Evolutionary conservation across 257 asterid genomes (phyloP).

Genomic region (Nicotiana paniculata): DNA sequence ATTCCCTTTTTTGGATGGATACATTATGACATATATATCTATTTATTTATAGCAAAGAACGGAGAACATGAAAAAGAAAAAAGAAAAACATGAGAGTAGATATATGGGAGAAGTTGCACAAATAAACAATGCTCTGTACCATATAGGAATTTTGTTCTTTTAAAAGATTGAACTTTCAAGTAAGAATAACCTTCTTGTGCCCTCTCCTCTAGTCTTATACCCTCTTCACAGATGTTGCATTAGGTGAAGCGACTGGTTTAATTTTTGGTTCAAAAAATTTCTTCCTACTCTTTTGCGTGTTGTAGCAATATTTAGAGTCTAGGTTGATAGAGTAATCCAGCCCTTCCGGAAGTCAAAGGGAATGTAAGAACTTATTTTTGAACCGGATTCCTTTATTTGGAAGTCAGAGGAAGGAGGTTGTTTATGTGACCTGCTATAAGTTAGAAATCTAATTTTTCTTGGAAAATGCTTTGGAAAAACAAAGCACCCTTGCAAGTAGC

Average conservation of each 20-base stretch:
- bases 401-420: no score
- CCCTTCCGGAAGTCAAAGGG: no score
- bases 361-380: no score
- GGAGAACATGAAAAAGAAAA: not conserved
- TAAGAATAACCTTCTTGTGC: not conserved
- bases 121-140: conserved; percentile 3
- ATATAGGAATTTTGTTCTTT: conserved; percentile 17
- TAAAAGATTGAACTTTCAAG: not conserved
- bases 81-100: not conserved
- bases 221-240: not conserved
- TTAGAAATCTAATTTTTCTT: no score
- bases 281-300: not conserved
- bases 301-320: not conserved
- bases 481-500: no score
- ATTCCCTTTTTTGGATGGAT: no score
- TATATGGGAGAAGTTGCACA: not conserved
- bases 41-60: not conserved
- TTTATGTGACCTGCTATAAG: no score
- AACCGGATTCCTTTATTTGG: no score
- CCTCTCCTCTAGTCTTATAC: not conserved
- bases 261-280: no score
- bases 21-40: no score
- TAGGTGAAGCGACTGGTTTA: not conserved
- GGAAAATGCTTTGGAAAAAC: no score
- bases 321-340: no score